Evolutionary conservation across 352 stramenopile genomes (phyloP).

Genomic region (Pythium coloratum): DNA sequence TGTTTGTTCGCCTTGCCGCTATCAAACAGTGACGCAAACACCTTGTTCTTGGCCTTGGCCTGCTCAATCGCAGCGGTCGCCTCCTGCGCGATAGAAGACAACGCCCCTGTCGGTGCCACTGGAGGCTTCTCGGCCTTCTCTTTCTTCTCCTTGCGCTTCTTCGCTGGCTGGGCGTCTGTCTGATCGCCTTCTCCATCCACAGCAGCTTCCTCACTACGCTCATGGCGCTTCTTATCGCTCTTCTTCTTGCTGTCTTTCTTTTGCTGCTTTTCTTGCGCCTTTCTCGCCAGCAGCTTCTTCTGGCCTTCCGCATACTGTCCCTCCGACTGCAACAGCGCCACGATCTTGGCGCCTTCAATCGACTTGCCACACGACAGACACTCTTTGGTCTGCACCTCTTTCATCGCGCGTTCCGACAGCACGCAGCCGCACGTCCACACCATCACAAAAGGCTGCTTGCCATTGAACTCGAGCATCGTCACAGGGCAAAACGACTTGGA

Average conservation of each 20-base stretch:
- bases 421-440: slow-evolving; percentile 85
- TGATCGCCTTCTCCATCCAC: slow-evolving; percentile 8
- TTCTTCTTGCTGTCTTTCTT: slow-evolving; percentile 54
- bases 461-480: slow-evolving; percentile 87
- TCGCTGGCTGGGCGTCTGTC: neutral
- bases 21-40: slow-evolving; percentile 84
- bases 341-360: slow-evolving; percentile 53
- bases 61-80: slow-evolving; percentile 58
- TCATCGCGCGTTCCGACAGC: slow-evolving; percentile 84
- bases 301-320: slow-evolving; percentile 55
- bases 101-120: slow-evolving; percentile 2
- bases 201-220: neutral
- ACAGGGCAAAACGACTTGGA: slow-evolving; percentile 65
- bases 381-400: slow-evolving; percentile 75
- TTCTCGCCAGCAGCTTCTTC: slow-evolving; percentile 43
- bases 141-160: slow-evolving; percentile 21
- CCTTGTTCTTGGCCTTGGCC: slow-evolving; percentile 72
- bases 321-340: slow-evolving; percentile 60
- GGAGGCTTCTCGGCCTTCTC: slow-evolving; percentile 17
- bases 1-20: slow-evolving; percentile 61
- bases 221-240: slow-evolving; percentile 33
- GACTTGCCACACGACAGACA: slow-evolving; percentile 67
- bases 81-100: slow-evolving; percentile 47
- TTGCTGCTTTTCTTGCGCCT: slow-evolving; percentile 45
- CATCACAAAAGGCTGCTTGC: slow-evolving; percentile 85